Evolutionary conservation across 352 stramenopile genomes (phyloP), one percentile per base, ranked within the genome.

Genomic region (Lagenidium giganteum): DNA sequence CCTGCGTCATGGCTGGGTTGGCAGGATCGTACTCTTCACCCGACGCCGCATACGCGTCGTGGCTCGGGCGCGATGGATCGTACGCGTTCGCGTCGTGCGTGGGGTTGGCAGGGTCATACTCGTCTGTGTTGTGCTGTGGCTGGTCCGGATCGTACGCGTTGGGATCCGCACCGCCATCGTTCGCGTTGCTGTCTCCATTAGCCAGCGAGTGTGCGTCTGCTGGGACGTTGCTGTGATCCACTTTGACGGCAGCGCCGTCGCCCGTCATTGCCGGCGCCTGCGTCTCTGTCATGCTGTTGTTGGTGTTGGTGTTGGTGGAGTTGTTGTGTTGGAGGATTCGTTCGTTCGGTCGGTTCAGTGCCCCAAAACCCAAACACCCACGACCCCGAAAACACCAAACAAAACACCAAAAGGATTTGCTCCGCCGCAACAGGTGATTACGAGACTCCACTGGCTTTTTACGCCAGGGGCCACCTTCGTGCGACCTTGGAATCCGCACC

Each of bases 91-190:
- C 32, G 17, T 51, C 51, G 22, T 51, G 31, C 18, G 40, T 41
- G 9, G 52, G 51, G 37, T 62, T 51, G n/a, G 46, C 57, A 8
- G 57, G 57, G 21, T 63, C 57, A 39, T 67, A 67, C 41, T 67
- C 57, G 40, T 67, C 52, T 1, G 33, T 42, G 20, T 64, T 42
- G 30, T 61, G 61, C 25, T 47, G 25, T n/a, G n/a, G n/a, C 2
- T 36, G 20, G 22, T 32, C 33, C 5, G 39, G 16, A 5, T 31
- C 21, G 12, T 56, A n/a, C n/a, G n/a, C 24, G 6, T 33, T 4
- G 14, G 16, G 20, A 14, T 43, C 36, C 20, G 31, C 12, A 8
- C 35, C 37, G 20, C 23, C 38, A 16, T 35, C 42, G 8, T 39
- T 23, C 23, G 3, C 24, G 26, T 21, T 51, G 29, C 17, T 42